Evolutionary conservation across 148 eudicot genomes (phyloP).

Genomic region (Nyssa sinensis): DNA sequence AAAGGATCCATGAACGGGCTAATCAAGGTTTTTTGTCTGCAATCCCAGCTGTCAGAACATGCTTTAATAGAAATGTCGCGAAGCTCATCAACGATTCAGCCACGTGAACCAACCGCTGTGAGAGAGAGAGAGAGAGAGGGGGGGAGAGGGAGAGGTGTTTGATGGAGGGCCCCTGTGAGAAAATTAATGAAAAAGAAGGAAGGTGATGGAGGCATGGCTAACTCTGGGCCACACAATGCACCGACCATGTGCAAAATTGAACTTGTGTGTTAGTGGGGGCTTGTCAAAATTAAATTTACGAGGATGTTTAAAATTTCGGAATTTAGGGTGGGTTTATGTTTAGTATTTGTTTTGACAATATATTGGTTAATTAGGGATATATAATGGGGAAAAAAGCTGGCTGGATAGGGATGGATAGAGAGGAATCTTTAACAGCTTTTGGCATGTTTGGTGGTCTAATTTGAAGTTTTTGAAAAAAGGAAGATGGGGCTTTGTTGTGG

Average conservation of each 20-base stretch:
- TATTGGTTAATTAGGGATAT: slow-evolving; percentile 1
- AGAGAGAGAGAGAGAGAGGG: neutral
- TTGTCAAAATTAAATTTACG: neutral
- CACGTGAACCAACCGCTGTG: slow-evolving; percentile 28
- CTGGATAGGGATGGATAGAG: slow-evolving; percentile 11
- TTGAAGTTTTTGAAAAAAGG: neutral
- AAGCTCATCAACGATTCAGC: slow-evolving; percentile 33
- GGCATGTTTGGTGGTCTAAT: neutral
- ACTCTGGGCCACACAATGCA: slow-evolving; percentile 47
- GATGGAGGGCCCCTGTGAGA: neutral
- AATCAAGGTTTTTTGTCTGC: neutral
- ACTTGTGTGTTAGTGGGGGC: slow-evolving; percentile 15
- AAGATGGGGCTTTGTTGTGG: neutral
- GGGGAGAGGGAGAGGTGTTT: too few species aligned
- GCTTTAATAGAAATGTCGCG: slow-evolving; percentile 47
- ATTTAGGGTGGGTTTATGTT: slow-evolving; percentile 25
- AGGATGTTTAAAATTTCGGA: too few species aligned
- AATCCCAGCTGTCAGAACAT: slow-evolving; percentile 48
- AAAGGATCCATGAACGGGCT: too few species aligned
- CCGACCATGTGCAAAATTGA: slow-evolving; percentile 39
- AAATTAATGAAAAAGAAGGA: slow-evolving; percentile 9
- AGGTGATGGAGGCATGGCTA: slow-evolving; percentile 1
- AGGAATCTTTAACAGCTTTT: slow-evolving; percentile 22
- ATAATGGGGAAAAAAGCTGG: slow-evolving; percentile 16
- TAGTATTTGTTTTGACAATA: neutral